Base-by-base conservation (phyloP, 2,329 filamentous ascomycete genomes). In the Claviceps fusiformis region DNA sequence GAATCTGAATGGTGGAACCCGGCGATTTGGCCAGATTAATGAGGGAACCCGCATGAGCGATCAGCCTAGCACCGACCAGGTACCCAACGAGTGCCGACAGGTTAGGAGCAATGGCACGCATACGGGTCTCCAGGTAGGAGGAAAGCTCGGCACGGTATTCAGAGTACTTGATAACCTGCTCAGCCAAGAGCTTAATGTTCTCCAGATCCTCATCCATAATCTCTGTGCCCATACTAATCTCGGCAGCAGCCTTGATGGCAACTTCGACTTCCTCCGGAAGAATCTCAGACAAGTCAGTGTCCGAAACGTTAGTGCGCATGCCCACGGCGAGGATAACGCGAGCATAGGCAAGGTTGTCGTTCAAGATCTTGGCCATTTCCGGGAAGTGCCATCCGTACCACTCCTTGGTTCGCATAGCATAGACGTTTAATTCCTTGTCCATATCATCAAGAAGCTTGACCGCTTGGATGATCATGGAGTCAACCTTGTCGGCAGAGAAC, bases 321-420 rank as follows among this genome's bases (percentile, higher is more conserved):
- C 93, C 93, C 76, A 95, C 88, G 61, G 85, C 81, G 52, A 95
- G 75, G 56, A 98, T 89, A 56, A 98, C 85, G 62, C 85, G 86
- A 57, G 91, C 85, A 70, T 95, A 98, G 61, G 91, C 91, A 59
- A 95, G 76, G 74, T 98, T 98, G 79, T 98, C 93, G 71, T 95
- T 95, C 63, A 96, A 80, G 67, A 97, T 95, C 75, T 91, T 92
- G 67, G 89, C 91, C 80, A 98, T 84, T 76, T 98, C 93, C 45
- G 93, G 93, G 77, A 97, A 98, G 74, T 97, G 93, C 93, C 93
- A 98, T 66, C 93, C 93, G 70, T 98, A 98, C 93, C 93, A 98
- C 73, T 98, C 93, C 83, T 97, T 97, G 59, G 96, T 90, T 71
- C 93, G 82, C 93, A 98, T 98, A 61, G 93, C 92, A 68, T 96